A percentile compares a stretch with the other conserved stretches of the same genome.
Conservation (phyloP, 768 basidiomycete species). For the Grammothele lineata region DNA sequence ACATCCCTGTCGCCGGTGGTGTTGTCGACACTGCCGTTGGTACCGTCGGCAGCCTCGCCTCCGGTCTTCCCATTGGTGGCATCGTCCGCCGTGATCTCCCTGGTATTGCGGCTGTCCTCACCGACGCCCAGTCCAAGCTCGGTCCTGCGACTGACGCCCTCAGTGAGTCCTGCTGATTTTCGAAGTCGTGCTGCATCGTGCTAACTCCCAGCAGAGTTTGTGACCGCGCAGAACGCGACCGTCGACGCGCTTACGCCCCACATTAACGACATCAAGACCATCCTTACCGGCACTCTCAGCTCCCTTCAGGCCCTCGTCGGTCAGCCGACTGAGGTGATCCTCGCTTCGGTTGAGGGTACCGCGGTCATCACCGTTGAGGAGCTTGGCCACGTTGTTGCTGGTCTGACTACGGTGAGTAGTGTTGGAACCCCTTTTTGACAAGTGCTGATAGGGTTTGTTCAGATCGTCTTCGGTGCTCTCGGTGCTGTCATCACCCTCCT, state of each 20-base stretch:
- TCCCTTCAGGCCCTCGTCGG: slow-evolving; percentile 26
- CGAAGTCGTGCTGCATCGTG: background rate
- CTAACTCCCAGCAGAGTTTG: slow-evolving; percentile 21
- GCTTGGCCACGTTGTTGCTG: slow-evolving; percentile 24
- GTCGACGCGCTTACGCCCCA: slow-evolving; percentile 18
- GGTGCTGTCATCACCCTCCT: slow-evolving; percentile 21
- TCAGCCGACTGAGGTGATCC: slow-evolving; percentile 19
- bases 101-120: slow-evolving; percentile 27
- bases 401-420: slow-evolving; percentile 19
- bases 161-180: slow-evolving; percentile 28
- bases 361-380: slow-evolving; percentile 23
- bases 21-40: slow-evolving; percentile 1
- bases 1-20: background rate
- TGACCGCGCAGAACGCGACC: slow-evolving; percentile 24
- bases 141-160: slow-evolving; percentile 17
- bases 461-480: slow-evolving; percentile 28
- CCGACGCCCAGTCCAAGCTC: slow-evolving; percentile 11
- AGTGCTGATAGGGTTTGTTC: no score
- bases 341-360: slow-evolving; percentile 21
- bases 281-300: slow-evolving; percentile 20
- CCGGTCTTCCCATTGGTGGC: slow-evolving; percentile 3
- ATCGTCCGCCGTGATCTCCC: slow-evolving; percentile 15
- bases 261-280: slow-evolving; percentile 21
- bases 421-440: no score
- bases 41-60: background rate